Evolutionary conservation across 2,329 filamentous ascomycete genomes (phyloP).

Genomic region (Tolypocladium pustulatum): DNA sequence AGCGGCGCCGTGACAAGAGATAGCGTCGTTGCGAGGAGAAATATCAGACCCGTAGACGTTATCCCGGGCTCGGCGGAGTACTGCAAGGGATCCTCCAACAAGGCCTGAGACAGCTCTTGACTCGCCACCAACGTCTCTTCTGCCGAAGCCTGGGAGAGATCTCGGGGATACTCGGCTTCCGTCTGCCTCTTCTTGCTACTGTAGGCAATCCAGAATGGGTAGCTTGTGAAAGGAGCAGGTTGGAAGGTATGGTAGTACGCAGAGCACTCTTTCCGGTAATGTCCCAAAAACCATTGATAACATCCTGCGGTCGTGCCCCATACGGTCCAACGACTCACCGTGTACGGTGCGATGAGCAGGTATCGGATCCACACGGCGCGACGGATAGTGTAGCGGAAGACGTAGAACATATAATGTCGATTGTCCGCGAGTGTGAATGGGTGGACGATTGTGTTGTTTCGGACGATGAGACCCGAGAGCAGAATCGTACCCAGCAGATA

Average conservation of each 20-base stretch:
- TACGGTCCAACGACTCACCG: constrained; percentile 56
- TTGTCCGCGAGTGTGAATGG: constrained; percentile 96
- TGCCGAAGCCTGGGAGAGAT: background rate
- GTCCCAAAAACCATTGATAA: constrained; percentile 9
- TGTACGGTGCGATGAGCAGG: constrained; percentile 58
- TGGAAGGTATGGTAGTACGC: background rate
- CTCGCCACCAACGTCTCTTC: background rate
- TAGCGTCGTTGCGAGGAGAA: constrained; percentile 59
- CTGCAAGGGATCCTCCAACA: constrained; percentile 14
- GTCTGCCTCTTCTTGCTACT: constrained; percentile 5
- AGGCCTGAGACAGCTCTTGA: constrained; percentile 4
- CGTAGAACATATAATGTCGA: constrained; percentile 92
- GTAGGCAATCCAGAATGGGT: constrained; percentile 15
- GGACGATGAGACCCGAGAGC: constrained; percentile 41
- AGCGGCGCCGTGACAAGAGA: constrained; percentile 82
- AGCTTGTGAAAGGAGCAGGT: constrained; percentile 13
- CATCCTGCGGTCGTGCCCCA: constrained; percentile 51
- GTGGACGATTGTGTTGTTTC: constrained; percentile 86
- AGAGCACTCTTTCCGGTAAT: background rate
- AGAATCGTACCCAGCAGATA: constrained; percentile 24
- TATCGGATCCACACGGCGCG: constrained; percentile 55
- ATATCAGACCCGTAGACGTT: constrained; percentile 43
- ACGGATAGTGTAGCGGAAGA: constrained; percentile 76
- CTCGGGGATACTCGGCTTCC: constrained; percentile 1
- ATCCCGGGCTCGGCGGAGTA: constrained; percentile 21